Evolutionary conservation across 352 stramenopile genomes (phyloP), one percentile per base, ranked within the genome.

Genomic region (Pythium diclinum): DNA sequence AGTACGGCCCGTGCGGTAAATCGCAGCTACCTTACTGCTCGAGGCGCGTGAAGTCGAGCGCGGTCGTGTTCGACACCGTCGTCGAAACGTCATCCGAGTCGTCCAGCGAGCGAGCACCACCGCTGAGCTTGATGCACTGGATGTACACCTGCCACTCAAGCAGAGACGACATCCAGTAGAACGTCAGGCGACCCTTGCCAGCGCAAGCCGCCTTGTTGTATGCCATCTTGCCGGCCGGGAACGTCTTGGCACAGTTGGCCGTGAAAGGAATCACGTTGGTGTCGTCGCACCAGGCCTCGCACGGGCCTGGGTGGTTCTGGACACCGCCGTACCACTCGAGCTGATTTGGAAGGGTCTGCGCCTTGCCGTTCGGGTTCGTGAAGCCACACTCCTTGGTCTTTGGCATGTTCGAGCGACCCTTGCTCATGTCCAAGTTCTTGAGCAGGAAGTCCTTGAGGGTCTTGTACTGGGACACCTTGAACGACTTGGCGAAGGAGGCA

Each of bases 281-380:
- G n/a, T n/a, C n/a, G n/a, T 75, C 72, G 56, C 72, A 81, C 72
- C 70, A 82, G 51, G 56, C 60, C 58, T 84, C 74, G 40, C 77
- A 85, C n/a, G 76, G 74, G 2, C 76, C 76, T 34, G 52, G 46
- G 62, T 85, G 77, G 28, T 59, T 58, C 23, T 64, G 44, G 13
- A 72, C 61, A 32, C 80, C 77, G 9, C 73, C 75, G 25, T 69
- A 73, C 60, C 67, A 85, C 57, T 73, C 74, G 19, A 83, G 63
- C 19, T 69, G 76, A 51, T 76, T 63, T 36, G 72, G 71, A n/a
- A 76, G 52, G n/a, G 73, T 59, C 10, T 68, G 67, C 63, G 56
- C 73, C 36, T 81, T 67, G 30, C n/a, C n/a, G n/a, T 57, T 69
- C 6, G 75, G 75, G 34, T 67, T 67, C 0, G 73, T 73, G 65